phyloP scores from a whole-genome alignment of 176 grass and related monocot species.

The Avena sativa region DNA sequence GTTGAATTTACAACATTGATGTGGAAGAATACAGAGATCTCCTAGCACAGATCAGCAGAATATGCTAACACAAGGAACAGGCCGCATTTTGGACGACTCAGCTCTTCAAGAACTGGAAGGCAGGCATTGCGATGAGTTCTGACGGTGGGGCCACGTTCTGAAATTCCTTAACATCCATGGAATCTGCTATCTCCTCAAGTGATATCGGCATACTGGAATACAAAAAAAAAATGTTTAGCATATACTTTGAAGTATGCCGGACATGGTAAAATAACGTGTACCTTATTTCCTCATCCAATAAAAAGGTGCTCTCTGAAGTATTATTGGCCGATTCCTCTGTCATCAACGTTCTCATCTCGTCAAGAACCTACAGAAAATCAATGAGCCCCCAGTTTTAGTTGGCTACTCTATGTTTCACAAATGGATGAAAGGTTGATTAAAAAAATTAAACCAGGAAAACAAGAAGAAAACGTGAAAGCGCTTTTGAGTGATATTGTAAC shows the following conservation, averaged over 20 bases:
- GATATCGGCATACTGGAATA: conserved; percentile 81
- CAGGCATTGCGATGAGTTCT: conserved; percentile 60
- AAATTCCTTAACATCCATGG: conserved; percentile 72
- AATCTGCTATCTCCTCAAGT: conserved; percentile 74
- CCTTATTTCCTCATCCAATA: conserved; percentile 88
- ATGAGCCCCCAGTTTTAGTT: conserved; percentile 20
- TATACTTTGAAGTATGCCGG: background rate
- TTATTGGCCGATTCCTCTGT: conserved; percentile 56
- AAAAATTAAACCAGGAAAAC: conserved; percentile 36
- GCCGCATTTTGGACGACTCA: conserved; percentile 35
- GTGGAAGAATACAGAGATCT: conserved; percentile 20
- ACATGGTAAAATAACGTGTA: conserved; percentile 17
- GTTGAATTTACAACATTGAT: conserved; percentile 47
- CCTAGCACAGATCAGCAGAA: background rate
- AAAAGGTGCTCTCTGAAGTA: conserved; percentile 57
- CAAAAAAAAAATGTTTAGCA: conserved; percentile 27
- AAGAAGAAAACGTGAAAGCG: conserved; percentile 16
- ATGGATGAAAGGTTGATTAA: conserved; percentile 31
- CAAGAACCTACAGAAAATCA: conserved; percentile 70
- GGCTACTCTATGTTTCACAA: background rate
- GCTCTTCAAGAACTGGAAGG: conserved; percentile 72
- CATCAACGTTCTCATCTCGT: conserved; percentile 65
- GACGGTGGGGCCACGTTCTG: conserved; percentile 56
- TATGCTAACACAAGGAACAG: background rate
- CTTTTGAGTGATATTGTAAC: background rate